phyloP scores from a whole-genome alignment of 208 protist species.

The Leishmania amazonensis region DNA sequence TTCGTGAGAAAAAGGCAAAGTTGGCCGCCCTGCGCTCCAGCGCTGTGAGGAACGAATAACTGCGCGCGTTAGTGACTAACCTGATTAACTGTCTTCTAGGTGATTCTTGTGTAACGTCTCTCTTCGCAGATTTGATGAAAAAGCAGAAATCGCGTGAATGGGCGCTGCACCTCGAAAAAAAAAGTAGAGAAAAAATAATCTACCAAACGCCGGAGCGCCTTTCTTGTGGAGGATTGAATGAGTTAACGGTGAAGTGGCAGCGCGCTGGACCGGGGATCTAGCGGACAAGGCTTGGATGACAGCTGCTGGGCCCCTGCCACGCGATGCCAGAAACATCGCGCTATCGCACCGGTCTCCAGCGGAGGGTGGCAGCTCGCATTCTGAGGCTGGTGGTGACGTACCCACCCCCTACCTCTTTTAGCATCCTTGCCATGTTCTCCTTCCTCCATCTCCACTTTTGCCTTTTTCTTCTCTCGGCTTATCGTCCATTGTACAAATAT shows the following conservation, averaged over 20 bases:
- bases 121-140: neutral
- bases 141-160: neutral
- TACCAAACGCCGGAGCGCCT: too few species aligned
- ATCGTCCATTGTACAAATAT: neutral
- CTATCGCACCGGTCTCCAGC: neutral
- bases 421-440: neutral
- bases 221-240: neutral
- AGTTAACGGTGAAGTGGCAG: neutral
- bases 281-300: too few species aligned
- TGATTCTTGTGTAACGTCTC: neutral
- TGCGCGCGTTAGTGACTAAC: conserved; percentile 13
- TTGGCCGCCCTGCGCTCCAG: conserved; percentile 55
- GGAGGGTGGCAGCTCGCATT: neutral
- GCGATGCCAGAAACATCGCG: too few species aligned
- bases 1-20: conserved; percentile 69
- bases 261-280: neutral
- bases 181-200: neutral
- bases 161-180: neutral
- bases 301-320: neutral
- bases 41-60: conserved; percentile 25
- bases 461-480: neutral
- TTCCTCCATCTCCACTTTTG: neutral
- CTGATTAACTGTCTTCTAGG: neutral
- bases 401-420: neutral
- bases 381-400: neutral